These are phyloP conservation scores for Melastoma candidum DNA, from an alignment of 441 rosid species.

Conservation along the genomic window DNA sequence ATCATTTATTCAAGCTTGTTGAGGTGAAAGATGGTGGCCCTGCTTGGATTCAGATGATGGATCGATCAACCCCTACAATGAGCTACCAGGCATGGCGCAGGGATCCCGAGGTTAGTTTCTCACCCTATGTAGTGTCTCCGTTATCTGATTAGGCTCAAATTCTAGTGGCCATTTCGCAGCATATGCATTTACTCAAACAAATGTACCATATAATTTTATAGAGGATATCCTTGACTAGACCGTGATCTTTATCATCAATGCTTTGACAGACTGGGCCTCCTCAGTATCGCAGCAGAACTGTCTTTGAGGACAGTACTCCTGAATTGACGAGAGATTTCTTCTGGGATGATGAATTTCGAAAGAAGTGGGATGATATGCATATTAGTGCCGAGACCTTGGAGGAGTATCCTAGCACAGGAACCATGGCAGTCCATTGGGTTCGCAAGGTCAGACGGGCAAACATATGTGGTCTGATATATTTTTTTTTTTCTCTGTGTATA, in stretches of 20 bases:
- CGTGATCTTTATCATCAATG: not conserved
- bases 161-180: not conserved
- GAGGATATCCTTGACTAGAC: not conserved
- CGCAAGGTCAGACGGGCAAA: conserved; percentile 1
- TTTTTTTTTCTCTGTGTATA: not conserved
- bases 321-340: conserved; percentile 9
- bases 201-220: not conserved
- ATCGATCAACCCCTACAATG: conserved; percentile 5
- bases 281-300: conserved; percentile 1
- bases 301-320: conserved; percentile 1
- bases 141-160: not conserved
- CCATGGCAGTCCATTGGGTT: conserved; percentile 6
- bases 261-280: conserved; percentile 4
- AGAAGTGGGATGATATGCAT: conserved; percentile 5
- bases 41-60: conserved; percentile 10
- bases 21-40: conserved; percentile 10
- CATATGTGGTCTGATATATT: not conserved
- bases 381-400: not conserved
- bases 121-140: not conserved
- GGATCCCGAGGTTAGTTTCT: conserved; percentile 3
- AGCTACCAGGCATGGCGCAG: conserved; percentile 11
- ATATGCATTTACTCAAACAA: not conserved
- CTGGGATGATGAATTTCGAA: not conserved
- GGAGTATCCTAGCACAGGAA: conserved; percentile 7
- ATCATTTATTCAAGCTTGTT: conserved; percentile 6